Base-by-base conservation (phyloP, 2,329 filamentous ascomycete genomes). In the Cyphellophora attinorum region DNA sequence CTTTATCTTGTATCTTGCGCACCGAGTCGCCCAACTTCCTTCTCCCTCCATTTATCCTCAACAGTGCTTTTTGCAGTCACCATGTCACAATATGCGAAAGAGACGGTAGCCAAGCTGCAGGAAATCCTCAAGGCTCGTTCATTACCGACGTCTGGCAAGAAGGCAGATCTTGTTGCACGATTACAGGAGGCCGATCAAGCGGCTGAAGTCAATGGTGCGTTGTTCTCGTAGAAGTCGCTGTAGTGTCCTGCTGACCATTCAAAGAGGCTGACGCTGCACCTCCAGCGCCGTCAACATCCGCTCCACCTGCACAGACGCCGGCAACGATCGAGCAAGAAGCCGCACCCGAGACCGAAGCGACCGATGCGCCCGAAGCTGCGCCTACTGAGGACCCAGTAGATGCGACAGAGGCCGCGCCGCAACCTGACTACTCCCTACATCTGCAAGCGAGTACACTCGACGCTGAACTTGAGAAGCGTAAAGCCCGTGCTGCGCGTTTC, bases 51-150 rank as follows among this genome's bases (percentile, higher is more conserved):
- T n/a, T n/a, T n/a, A n/a, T n/a, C n/a, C n/a, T n/a, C n/a, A n/a
- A n/a, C n/a, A n/a, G n/a, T n/a, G n/a, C n/a, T n/a, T n/a, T n/a
- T n/a, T n/a, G n/a, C n/a, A n/a, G 16, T 31, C 17, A 40, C 21
- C 34, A 49, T 49, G 47, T 33, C 57, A 39, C 63, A 67, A 40
- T 68, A 68, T 55, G 53, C 55, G 41, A 67, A 66, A 45, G 66
- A 67, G 51, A 68, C 64, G 33, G 65, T 66, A 35, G 62, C 60
- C 12, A 64, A 68, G 41, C 52, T 68, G 27, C 53, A 63, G 39
- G 65, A 68, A 42, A 62, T 68, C 23, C 60, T 68, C 39, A 68
- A 67, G 47, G 52, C 58, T 14, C 63, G 65, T 27, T 58, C 53
- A n/a, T 55, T 68, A 25, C 55, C 62, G 5, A 59, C 64, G 47